Conservation (phyloP, 805 yeast genomes). For the Monosporozyma aerobia region DNA sequence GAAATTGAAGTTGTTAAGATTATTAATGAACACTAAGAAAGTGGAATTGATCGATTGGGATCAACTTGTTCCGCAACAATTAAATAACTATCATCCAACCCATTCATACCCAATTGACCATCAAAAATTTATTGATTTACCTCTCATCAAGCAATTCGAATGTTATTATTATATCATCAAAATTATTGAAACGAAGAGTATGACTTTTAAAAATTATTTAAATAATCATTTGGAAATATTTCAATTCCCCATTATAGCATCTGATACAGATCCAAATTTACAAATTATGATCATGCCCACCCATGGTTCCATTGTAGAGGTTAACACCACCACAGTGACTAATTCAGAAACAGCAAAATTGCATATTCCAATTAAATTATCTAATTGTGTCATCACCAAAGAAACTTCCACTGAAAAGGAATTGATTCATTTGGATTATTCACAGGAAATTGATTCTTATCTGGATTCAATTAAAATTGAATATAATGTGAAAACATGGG, state of each 20-base stretch:
- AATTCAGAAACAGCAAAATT: not conserved
- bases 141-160: slow-evolving; percentile 20
- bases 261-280: slow-evolving; percentile 10
- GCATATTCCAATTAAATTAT: slow-evolving; percentile 21
- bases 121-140: slow-evolving; percentile 7
- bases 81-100: slow-evolving; percentile 2
- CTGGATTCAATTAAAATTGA: slow-evolving; percentile 15
- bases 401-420: slow-evolving; percentile 8
- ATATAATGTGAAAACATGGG: slow-evolving; percentile 17
- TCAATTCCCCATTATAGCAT: slow-evolving; percentile 17
- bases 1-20: slow-evolving; percentile 15
- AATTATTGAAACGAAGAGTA: slow-evolving; percentile 23
- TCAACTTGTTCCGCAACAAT: slow-evolving; percentile 14
- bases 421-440: slow-evolving; percentile 23
- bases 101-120: not conserved
- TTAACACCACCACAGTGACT: slow-evolving; percentile 4
- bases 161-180: slow-evolving; percentile 21
- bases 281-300: slow-evolving; percentile 19
- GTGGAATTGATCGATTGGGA: slow-evolving; percentile 22
- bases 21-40: slow-evolving; percentile 19
- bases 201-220: slow-evolving; percentile 24
- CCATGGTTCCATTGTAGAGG: slow-evolving; percentile 18
- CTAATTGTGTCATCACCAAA: slow-evolving; percentile 22
- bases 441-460: slow-evolving; percentile 25
- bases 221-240: slow-evolving; percentile 20